Conservation (phyloP, 257 asterid species). For the Parsonsia alboflavescens region DNA sequence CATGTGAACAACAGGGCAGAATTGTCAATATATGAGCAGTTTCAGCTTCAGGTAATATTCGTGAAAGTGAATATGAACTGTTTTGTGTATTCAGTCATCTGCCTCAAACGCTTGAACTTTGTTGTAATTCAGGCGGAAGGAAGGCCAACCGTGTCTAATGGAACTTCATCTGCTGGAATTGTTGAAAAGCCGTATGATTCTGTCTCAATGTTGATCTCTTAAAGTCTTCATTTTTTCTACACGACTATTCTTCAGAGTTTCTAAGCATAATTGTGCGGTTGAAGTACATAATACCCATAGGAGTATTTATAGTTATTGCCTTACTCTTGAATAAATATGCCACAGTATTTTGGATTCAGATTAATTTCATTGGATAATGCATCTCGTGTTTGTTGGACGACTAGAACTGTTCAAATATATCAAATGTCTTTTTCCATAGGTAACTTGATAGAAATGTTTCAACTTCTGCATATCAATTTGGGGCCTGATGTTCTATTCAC, state of each 20-base stretch:
- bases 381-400: background rate
- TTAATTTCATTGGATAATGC: background rate
- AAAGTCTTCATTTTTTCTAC: conserved; percentile 8
- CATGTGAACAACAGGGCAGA: conserved; percentile 53
- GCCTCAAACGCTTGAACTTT: conserved; percentile 21
- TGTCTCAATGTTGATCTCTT: background rate
- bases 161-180: conserved; percentile 43
- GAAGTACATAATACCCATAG: background rate
- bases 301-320: background rate
- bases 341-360: background rate
- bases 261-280: background rate
- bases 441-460: background rate
- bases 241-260: background rate
- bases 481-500: background rate
- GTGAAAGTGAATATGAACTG: background rate
- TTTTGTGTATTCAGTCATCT: background rate
- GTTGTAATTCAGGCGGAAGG: conserved; percentile 46
- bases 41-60: conserved; percentile 50
- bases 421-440: too few species aligned
- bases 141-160: conserved; percentile 39
- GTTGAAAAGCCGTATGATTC: conserved; percentile 61
- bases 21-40: conserved; percentile 81
- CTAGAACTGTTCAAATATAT: background rate
- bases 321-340: background rate
- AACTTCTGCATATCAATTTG: background rate